Base-by-base conservation (phyloP, 106 monocot species). In the Dactylorhiza incarnata region DNA sequence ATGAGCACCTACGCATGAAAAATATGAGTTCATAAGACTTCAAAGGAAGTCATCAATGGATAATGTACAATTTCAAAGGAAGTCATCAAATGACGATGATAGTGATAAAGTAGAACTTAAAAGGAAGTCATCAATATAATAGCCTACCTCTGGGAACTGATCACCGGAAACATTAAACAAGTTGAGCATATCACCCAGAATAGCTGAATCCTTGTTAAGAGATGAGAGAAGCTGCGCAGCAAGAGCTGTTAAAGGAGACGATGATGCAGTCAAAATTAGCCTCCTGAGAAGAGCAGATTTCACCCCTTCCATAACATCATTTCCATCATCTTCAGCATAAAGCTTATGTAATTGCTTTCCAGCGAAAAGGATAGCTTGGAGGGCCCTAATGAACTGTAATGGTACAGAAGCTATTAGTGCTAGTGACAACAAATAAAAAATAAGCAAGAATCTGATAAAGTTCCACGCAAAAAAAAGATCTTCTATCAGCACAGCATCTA, bases 171-270 rank as follows among this genome's bases (percentile, higher is more conserved):
- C 63, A 71, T 82, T 79, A 53, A 99, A 99, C 70, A 99, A 77
- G 71, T 94, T 89, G 14, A 81, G 68, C 78, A 94, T 81, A 75
- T 99, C 91, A 55, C 83, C 81, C 80, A 85, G 83, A 68, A 85
- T 77, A 45, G 94, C 94, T 19, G 91, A 91, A 84, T 92, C 89
- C 77, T 87, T 94, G 75, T 99, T 86, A 79, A 99, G 81, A 75
- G 61, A 83, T 44, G 94, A 99, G 13, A 99, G 61, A 48, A 99
- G 84, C 62, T 84, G 83, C 77, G 85, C 83, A 81, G 94, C 87
- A 79, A 72, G 81, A 51, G 84, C 23, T 81, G 89, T 85, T 82
- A 94, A 66, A 26, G 86, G 69, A 78, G 86, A 82, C 66, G 99
- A 99, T 58, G 99, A 88, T 73, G 88, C 89, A 61, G 91, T 92